Base-by-base conservation (phyloP, 176 grass and related monocot species). In the Tuctoria greenei region DNA sequence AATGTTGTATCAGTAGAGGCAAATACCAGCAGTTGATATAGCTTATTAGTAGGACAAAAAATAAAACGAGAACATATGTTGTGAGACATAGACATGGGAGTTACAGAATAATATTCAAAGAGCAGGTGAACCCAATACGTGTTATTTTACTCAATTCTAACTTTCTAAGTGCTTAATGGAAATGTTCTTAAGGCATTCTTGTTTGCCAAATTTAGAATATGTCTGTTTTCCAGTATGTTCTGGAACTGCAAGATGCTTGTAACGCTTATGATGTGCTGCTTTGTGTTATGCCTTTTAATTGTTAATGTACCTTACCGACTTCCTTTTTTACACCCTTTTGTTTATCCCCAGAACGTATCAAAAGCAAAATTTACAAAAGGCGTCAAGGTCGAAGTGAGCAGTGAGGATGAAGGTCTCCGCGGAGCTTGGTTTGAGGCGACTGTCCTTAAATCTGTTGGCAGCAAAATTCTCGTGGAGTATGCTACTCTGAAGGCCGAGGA, bases 351-450 rank as follows among this genome's bases (percentile, higher is more conserved):
- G 89, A 82, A 84, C 27, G 31, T 50, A 43, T 2, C 27, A 4
- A 44, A 75, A 65, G 14, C 24, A 50, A 85, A 91, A 39, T 88
- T 94, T 63, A 31, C 17, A 14, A 20, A 76, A 73, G 91, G 82
- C 6, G 44, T 44, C 46, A 38, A 54, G 64, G 95, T 98, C 1
- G 91, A 98, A 74, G 86, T 94, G 1, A 77, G 86, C 81, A 98
- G 82, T 4, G 83, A 92, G 8, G 95, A 98, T 18, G 95, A 90
- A 66, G 87, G 89, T 83, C 90, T 92, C 38, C 26, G 71, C 38
- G 93, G 93, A 67, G 86, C 81, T 52, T 96, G 93, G 93, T 92
- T 80, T 28, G 44, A 74, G 31, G 93, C 66, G 5, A 92, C 79
- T 7, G 13, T 92, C 27, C 7, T 96, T 34, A 92, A 79, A 72